phyloP scores from a whole-genome alignment of 2,329 filamentous ascomycete genomes.

The Colletotrichum ledebouriae region DNA sequence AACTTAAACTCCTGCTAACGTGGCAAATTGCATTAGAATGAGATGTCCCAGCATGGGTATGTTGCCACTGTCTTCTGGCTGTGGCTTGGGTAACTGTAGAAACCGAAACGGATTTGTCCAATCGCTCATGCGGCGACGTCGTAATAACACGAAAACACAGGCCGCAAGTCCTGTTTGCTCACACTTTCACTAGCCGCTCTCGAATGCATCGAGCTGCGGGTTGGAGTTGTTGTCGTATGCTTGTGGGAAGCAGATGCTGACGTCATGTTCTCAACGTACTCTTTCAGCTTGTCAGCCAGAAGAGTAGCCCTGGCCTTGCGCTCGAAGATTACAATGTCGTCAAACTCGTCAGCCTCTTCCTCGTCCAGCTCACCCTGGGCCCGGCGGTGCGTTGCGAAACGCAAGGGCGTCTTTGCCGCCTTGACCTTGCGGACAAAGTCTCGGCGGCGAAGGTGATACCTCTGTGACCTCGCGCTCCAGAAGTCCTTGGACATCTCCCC shows the following conservation, averaged over 20 bases:
- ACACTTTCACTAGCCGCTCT: conserved; percentile 26
- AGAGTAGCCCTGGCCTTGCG: conserved; percentile 35
- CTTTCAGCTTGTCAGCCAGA: conserved; percentile 36
- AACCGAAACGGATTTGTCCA: no score
- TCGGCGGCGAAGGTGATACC: conserved; percentile 55
- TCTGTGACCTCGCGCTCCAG: conserved; percentile 53
- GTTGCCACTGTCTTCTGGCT: no score
- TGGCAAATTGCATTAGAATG: no score
- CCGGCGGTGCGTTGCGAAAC: conserved; percentile 56
- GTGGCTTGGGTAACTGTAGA: no score
- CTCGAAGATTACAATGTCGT: conserved; percentile 48
- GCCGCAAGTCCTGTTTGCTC: conserved; percentile 33
- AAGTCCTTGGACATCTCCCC: conserved; percentile 59
- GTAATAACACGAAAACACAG: conserved; percentile 42
- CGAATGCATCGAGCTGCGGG: neutral
- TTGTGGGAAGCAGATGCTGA: neutral
- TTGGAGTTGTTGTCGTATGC: neutral
- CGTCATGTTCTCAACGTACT: conserved; percentile 35
- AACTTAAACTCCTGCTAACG: no score
- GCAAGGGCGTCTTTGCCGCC: conserved; percentile 52
- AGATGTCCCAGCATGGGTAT: no score
- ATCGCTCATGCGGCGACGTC: conserved; percentile 23
- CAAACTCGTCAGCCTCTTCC: conserved; percentile 54
- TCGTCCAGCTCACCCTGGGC: conserved; percentile 48
- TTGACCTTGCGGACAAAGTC: conserved; percentile 58